These are phyloP conservation scores for Pleurotus cornucopiae DNA, from an alignment of 768 basidiomycete species.

Conservation along the genomic window DNA sequence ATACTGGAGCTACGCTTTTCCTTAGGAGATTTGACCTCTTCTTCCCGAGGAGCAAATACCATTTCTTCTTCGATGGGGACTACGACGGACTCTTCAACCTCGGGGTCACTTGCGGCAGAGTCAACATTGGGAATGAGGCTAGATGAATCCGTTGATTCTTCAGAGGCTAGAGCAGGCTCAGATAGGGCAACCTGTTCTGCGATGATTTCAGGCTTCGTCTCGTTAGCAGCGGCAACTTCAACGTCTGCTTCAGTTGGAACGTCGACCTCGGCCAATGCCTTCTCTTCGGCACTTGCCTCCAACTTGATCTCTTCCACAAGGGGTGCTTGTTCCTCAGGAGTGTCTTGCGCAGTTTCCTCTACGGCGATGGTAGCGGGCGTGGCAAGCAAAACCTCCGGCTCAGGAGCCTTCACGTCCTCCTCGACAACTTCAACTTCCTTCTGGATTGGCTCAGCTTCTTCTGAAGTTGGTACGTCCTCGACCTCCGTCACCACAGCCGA, in stretches of 20 bases:
- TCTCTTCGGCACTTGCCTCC: background rate
- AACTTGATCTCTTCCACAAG: too few species aligned
- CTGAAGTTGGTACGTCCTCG: background rate
- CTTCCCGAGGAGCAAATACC: constrained; percentile 6
- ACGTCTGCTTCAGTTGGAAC: background rate
- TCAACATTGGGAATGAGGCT: background rate
- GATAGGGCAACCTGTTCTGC: too few species aligned
- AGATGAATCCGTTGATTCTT: background rate
- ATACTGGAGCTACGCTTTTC: background rate
- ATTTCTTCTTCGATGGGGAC: constrained; percentile 6
- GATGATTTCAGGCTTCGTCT: background rate
- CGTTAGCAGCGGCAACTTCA: background rate
- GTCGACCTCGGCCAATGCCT: background rate
- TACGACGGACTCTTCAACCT: background rate
- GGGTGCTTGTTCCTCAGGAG: too few species aligned
- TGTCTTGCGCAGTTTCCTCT: too few species aligned
- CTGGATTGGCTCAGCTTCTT: background rate
- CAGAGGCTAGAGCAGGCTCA: too few species aligned
- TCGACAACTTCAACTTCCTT: background rate
- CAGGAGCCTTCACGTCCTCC: background rate
- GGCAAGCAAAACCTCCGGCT: background rate
- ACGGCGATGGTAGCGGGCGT: too few species aligned
- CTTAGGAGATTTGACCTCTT: constrained; percentile 3
- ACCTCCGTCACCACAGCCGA: background rate
- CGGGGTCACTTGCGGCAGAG: background rate